A percentile compares a stretch with the other conserved stretches of the same genome.
Conservation (phyloP, 148 eudicot species). For the Pharnaceum exiguum region DNA sequence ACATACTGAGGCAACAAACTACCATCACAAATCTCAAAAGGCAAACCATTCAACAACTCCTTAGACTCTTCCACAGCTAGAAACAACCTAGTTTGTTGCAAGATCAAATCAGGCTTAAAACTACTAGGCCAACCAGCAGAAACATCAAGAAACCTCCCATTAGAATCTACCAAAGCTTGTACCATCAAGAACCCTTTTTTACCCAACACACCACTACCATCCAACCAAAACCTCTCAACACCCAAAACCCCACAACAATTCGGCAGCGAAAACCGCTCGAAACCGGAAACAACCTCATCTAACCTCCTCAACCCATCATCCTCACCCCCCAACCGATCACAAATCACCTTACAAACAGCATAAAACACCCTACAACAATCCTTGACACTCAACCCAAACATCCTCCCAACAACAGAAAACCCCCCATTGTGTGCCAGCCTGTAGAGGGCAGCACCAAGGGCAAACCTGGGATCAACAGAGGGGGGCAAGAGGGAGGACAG, state of each 20-base stretch:
- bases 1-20: constrained; percentile 64
- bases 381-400: constrained; percentile 38
- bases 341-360: constrained; percentile 58
- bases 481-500: constrained; percentile 34
- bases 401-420: constrained; percentile 39
- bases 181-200: constrained; percentile 62
- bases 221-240: constrained; percentile 42
- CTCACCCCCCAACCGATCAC: constrained; percentile 44
- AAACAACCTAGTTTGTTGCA: constrained; percentile 51
- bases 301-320: constrained; percentile 42
- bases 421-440: constrained; percentile 56
- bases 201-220: constrained; percentile 45
- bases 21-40: constrained; percentile 46
- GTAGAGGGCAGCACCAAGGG: constrained; percentile 61
- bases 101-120: constrained; percentile 38
- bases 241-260: constrained; percentile 89
- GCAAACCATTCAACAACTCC: constrained; percentile 57
- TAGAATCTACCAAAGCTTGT: constrained; percentile 84
- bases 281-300: constrained; percentile 54
- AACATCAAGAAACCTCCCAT: constrained; percentile 82
- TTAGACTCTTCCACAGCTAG: constrained; percentile 44
- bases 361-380: constrained; percentile 59
- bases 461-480: constrained; percentile 38
- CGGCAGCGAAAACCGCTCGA: constrained; percentile 60
- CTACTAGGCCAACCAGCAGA: constrained; percentile 92